Base-by-base conservation (phyloP, 169 alveolate genomes). In the Cryptosporidium sp. region DNA sequence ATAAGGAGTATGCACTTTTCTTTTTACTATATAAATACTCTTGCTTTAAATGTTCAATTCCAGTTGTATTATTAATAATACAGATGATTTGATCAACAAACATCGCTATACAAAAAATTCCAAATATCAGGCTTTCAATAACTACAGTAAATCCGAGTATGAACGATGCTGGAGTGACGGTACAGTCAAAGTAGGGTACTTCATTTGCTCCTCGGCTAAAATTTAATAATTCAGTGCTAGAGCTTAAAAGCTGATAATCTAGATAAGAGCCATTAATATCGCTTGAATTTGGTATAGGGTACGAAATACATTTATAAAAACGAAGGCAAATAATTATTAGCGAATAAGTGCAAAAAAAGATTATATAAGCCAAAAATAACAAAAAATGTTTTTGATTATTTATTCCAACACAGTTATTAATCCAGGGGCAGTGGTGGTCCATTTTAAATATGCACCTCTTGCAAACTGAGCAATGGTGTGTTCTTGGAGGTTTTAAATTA, bases 401-500 rank as follows among this genome's bases (percentile, higher is more conserved):
- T 58, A 91, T 85, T 23, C 97, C 99, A 33, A 98, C 94, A 92
- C 99, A 98, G 91, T 97, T 98, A 91, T 97, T 98, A 31, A 98
- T 96, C 99, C 99, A 98, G 37, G 96, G 97, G 74, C 99, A 97
- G 92, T 97, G 99, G 80, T 97, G 99, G 84, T 97, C 99, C 96
- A 94, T 93, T 84, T 92, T 92, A 65, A 93, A 80, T 86, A 95
- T 92, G 84, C 97, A 96, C 18, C 95, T 91, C 51, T 93, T 89
- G 85, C 99, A 97, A 45, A 91, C 93, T 52, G 94, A 93, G 91
- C 98, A 97, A 91, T 97, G 99, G 89, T 96, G 97, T 23, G 96
- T 94, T 41, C 99, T 87, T 39, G 92, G 93, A 33, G 99, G 98
- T 45, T 96, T 94, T 62, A 94, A 93, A 61, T 85, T 85, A 43